Evolutionary conservation across 2,329 filamentous ascomycete species (phyloP).

Genomic region (Colletotrichum agaves): DNA sequence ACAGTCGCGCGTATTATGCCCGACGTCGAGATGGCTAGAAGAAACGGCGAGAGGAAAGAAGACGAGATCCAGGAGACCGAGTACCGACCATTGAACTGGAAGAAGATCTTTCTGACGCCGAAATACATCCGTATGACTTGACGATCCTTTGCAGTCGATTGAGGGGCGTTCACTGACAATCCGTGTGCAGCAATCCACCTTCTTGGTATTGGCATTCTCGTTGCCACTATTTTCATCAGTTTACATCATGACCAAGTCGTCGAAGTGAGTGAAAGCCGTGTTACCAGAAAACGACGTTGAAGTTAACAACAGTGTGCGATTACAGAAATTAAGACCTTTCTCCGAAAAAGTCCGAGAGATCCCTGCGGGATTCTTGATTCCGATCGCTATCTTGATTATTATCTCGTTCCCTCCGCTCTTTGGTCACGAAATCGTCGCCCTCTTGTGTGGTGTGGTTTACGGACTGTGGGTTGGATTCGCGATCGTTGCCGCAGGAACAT

Average conservation of each 20-base stretch:
- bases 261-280: conserved; percentile 38
- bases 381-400: conserved; percentile 50
- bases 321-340: conserved; percentile 46
- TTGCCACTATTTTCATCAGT: conserved; percentile 47
- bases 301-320: background rate
- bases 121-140: conserved; percentile 46
- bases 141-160: background rate
- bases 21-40: conserved; percentile 34
- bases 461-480: conserved; percentile 54
- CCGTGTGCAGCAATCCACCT: conserved; percentile 41
- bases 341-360: conserved; percentile 50
- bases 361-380: conserved; percentile 53
- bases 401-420: conserved; percentile 56
- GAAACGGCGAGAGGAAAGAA: conserved; percentile 15
- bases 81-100: conserved; percentile 49
- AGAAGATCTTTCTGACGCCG: conserved; percentile 44
- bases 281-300: no score
- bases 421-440: conserved; percentile 54
- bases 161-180: background rate
- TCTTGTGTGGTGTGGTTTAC: conserved; percentile 54
- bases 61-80: conserved; percentile 43
- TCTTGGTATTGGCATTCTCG: conserved; percentile 43
- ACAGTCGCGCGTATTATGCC: conserved; percentile 22
- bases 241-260: conserved; percentile 53
- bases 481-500: conserved; percentile 53